phyloP scores from a whole-genome alignment of 164 flowering plant genomes.

The Dillenia suffruticosa region DNA sequence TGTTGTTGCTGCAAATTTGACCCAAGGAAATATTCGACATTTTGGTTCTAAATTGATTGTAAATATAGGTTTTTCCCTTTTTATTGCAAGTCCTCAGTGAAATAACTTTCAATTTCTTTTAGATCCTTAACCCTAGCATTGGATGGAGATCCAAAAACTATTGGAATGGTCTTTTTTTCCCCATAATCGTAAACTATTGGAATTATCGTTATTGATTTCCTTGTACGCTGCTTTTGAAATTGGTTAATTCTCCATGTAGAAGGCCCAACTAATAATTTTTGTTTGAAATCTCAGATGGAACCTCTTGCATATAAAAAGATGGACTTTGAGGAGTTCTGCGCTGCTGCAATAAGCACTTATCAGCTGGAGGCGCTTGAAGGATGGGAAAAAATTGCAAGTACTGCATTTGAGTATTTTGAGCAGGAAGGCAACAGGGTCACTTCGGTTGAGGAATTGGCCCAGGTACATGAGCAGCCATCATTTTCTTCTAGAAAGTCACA shows the following conservation, averaged over 20 bases:
- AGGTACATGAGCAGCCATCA: constrained; percentile 33
- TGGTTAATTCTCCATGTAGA: too few species aligned
- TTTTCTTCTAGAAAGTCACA: not conserved
- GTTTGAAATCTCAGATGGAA: constrained; percentile 56
- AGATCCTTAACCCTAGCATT: not conserved
- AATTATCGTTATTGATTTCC: too few species aligned
- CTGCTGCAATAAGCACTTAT: constrained; percentile 84
- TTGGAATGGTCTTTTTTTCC: not conserved
- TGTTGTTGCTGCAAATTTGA: not conserved
- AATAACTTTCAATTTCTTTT: not conserved
- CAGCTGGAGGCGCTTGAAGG: constrained; percentile 86
- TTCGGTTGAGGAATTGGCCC: constrained; percentile 75
- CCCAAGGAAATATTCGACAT: too few species aligned
- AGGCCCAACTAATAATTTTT: not conserved
- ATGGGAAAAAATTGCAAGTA: constrained; percentile 74
- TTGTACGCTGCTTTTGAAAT: too few species aligned
- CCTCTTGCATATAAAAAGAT: constrained; percentile 56
- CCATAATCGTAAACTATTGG: not conserved
- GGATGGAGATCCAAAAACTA: not conserved
- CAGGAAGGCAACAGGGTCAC: constrained; percentile 71
- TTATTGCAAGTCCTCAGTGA: not conserved
- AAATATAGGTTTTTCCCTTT: too few species aligned
- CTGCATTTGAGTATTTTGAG: constrained; percentile 77
- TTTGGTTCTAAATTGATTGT: too few species aligned
- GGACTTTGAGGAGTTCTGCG: constrained; percentile 91